Evolutionary conservation across 208 protist genomes (phyloP).

Genomic region (Acanthamoeba lenticulata): DNA sequence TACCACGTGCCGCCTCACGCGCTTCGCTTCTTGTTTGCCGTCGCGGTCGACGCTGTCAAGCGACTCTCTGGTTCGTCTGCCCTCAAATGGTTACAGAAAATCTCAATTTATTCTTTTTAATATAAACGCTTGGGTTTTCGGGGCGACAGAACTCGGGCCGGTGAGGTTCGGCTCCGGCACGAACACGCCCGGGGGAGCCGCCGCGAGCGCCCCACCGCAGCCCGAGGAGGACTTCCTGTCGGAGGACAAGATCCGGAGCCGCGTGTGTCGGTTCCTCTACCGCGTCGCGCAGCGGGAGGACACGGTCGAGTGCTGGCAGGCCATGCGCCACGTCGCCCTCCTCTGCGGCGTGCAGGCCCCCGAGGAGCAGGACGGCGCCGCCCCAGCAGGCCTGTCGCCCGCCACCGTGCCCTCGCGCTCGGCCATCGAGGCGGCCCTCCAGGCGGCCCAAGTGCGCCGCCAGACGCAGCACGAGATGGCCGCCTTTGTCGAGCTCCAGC

Average conservation of each 20-base stretch:
- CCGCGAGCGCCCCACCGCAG: neutral
- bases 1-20: neutral
- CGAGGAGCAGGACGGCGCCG: neutral
- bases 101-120: too few relatives aligned
- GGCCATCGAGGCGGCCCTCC: neutral
- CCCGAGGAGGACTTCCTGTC: neutral
- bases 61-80: neutral
- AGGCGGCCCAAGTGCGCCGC: neutral
- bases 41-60: neutral
- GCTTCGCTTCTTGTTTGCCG: slow-evolving; percentile 7
- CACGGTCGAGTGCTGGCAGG: slow-evolving; percentile 17
- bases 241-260: neutral
- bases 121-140: too few relatives aligned
- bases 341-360: neutral
- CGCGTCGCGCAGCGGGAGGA: neutral
- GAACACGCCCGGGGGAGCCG: neutral
- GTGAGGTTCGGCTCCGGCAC: neutral
- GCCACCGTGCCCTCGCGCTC: neutral
- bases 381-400: neutral
- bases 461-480: neutral
- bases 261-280: neutral
- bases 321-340: neutral
- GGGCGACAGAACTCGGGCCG: neutral
- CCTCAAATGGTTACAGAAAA: too few relatives aligned
- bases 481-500: neutral